These are phyloP conservation scores for Logfia minima DNA, from an alignment of 129 eudicot genomes.

Conservation along the genomic window DNA sequence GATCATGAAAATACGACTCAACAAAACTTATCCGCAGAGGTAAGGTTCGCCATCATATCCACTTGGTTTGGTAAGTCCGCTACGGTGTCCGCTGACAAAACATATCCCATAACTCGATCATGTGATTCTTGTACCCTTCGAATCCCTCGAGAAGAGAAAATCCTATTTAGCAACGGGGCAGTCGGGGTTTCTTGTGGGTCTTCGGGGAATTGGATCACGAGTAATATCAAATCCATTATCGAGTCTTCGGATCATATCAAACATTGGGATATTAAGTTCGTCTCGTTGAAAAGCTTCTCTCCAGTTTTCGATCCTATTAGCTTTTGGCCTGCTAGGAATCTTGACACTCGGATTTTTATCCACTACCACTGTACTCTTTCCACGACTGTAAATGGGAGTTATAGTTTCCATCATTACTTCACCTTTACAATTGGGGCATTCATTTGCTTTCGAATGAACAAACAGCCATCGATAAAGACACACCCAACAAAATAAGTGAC, in stretches of 20 bases:
- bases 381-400: slow-evolving; percentile 85
- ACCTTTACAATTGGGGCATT: slow-evolving; percentile 97
- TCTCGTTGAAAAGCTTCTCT: slow-evolving; percentile 30
- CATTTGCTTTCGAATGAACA: slow-evolving; percentile 70
- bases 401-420: slow-evolving; percentile 68
- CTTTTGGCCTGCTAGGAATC: slow-evolving; percentile 38
- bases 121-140: slow-evolving; percentile 21
- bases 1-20: slow-evolving; percentile 51
- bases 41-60: slow-evolving; percentile 34
- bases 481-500: slow-evolving; percentile 96
- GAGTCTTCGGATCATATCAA: slow-evolving; percentile 37
- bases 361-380: slow-evolving; percentile 13
- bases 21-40: slow-evolving; percentile 61
- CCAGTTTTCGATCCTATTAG: slow-evolving; percentile 37
- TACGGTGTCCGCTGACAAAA: slow-evolving; percentile 36
- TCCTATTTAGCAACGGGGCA: slow-evolving; percentile 22
- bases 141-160: slow-evolving; percentile 31
- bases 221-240: slow-evolving; percentile 29
- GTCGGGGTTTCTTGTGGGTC: slow-evolving; percentile 21
- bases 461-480: slow-evolving; percentile 85
- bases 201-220: slow-evolving; percentile 11
- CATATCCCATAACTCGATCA: not conserved
- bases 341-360: slow-evolving; percentile 23
- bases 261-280: slow-evolving; percentile 18
- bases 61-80: slow-evolving; percentile 50